These are phyloP conservation scores for Ceratocystiopsis sp. DNA, from an alignment of 2,329 filamentous ascomycete species.

Conservation along the genomic window DNA sequence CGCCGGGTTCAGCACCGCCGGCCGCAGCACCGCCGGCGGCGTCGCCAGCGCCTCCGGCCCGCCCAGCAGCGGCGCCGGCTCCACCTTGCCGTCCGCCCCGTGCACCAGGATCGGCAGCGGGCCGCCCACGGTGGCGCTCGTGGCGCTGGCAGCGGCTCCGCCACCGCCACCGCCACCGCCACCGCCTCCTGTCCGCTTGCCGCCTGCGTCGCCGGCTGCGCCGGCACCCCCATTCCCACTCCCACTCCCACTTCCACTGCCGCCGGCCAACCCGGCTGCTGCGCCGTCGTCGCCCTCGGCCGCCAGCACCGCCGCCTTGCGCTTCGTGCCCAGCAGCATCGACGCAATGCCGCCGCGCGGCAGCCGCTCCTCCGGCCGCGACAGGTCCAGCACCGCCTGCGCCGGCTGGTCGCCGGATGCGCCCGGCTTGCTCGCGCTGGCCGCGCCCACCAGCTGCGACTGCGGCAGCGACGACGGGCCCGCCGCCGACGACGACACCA, in stretches of 20 bases:
- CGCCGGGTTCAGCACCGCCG: conserved; percentile 69
- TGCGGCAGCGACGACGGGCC: conserved; percentile 80
- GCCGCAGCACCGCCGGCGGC: conserved; percentile 71
- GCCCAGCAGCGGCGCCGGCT: conserved; percentile 51
- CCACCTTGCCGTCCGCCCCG: conserved; percentile 51
- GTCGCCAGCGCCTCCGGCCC: conserved; percentile 42
- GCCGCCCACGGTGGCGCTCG: too few species aligned
- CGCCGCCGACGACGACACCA: conserved; percentile 78
- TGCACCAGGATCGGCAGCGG: conserved; percentile 51
- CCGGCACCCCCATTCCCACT: too few species aligned
- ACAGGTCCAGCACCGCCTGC: conserved; percentile 72
- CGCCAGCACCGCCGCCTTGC: conserved; percentile 59
- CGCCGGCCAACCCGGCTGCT: too few species aligned
- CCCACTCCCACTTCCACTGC: too few species aligned
- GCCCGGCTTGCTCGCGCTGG: conserved; percentile 43
- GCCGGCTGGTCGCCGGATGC: conserved; percentile 48
- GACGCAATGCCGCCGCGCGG: conserved; percentile 76
- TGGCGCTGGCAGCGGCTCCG: too few species aligned
- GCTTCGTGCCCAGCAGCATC: conserved; percentile 83
- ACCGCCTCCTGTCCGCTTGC: conserved; percentile 25
- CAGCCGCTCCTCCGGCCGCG: conserved; percentile 83
- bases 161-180: too few species aligned
- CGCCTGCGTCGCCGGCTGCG: not conserved
- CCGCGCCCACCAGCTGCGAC: conserved; percentile 61
- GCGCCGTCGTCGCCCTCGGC: conserved; percentile 53